Base-by-base conservation (phyloP, 352 stramenopile species). In the Globisporangium barbulae region DNA sequence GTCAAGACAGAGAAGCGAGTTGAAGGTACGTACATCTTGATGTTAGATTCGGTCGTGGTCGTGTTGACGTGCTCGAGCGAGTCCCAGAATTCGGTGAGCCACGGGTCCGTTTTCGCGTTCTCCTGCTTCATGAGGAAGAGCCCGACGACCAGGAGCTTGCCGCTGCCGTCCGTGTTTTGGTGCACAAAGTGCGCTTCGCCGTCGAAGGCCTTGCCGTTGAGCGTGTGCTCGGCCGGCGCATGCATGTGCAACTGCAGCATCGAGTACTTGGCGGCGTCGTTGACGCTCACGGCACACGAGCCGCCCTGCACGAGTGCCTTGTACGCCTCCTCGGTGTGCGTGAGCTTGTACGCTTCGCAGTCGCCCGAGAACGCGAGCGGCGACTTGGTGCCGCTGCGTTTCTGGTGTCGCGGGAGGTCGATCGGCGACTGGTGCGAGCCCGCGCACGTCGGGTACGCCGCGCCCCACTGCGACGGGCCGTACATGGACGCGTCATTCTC, bases 161-260 rank as follows among this genome's bases (percentile, higher is more conserved):
- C 15, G 12, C 44, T 66, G 44, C 68, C 67, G 39, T 60, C 35
- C 19, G 50, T 53, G 28, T 41, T 45, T 33, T 62, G 35, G 63
- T 84, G 75, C 19, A 84, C 75, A 63, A 80, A 81, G 60, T 84
- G 75, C 19, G 75, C 54, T 45, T 79, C 75, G 47, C 53, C 73
- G 35, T 75, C 71, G 44, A 70, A 62, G 21, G 62, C 62, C 42
- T 78, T 75, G 47, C 75, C 75, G 37, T 71, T 57, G 45, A 84
- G 42, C 28, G 61, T 77, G 75, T 84, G 75, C 57, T 84, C 75
- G 3, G 68, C 48, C 2, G 73, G 73, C 12, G 64, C 55, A 56
- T 84, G 75, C 56, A 68, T 64, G 58, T 84, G 75, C 19, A 74
- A 56, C 53, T 80, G 73, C 2, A 66, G 5, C 53, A 70, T 73